Evolutionary conservation across 1,284 basidiomycete genomes (phyloP), one percentile per base, ranked within the genome.

Genomic region (Marasmius oreades): DNA sequence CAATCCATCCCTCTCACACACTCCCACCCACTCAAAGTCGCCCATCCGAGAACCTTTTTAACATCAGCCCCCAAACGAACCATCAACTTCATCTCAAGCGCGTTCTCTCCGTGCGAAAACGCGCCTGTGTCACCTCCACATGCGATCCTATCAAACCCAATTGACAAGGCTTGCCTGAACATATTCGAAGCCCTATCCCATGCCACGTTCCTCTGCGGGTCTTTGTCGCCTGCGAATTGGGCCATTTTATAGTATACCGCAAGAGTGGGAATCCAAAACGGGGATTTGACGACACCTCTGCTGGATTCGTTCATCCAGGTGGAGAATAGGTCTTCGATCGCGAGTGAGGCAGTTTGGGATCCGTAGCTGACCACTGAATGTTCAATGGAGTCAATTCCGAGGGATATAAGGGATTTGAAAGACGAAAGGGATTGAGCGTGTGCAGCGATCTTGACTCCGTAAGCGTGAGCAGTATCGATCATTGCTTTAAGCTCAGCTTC

Each of bases 81-180:
- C 85, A 86, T 86, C 20, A 86, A 67, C 63, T 78, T 71, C 74
- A 87, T 72, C 71, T 87, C 85, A 39, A 81, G 67, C 26, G 80
- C 76, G 62, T 88, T 88, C 56, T 77, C 71, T 1, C 84, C 84
- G 64, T 86, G 85, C 31, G 79, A 62, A 66, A 86, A 88, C 2
- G 78, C 76, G 2, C 84, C 84, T 0, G 84, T 86, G 65, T 87
- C 84, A 1, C 84, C 84, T 3, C 84, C 84, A 64, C 80, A 81
- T 4, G 81, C 82, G 53, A 86, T 75, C 24, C 75, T 76, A 18
- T 76, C 72, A 58, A 78, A 64, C 0, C 73, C 74, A 2, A 66
- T 62, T 23, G 69, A 66, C 10, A 86, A 63, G 7, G 79, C 82
- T 2, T 66, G 66, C 52, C 67, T 62, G 70, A 88, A 86, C 6